Base-by-base conservation (phyloP, 345 rosid genomes). In the Gossypium ekmanianum region DNA sequence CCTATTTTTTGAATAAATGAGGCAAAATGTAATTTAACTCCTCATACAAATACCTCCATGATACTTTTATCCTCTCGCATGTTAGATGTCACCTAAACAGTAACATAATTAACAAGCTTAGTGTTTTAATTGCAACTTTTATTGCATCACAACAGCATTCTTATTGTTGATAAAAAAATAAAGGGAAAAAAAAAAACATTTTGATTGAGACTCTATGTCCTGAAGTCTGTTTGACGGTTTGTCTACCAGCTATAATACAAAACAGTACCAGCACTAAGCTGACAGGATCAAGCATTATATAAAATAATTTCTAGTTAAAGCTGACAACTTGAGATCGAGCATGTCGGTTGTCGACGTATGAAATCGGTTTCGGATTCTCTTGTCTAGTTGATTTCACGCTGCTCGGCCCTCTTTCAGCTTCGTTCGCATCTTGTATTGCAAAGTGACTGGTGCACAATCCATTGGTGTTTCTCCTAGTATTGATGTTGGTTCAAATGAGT, bases 391-490 rank as follows among this genome's bases (percentile, higher is more conserved):
- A n/a, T 64, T n/a, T 26, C 68, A 11, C 22, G 59, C 61, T 65
- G 76, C 67, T 74, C 72, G 68, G 68, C 73, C 73, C 78, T 81
- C 86, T 81, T 89, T 81, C 79, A 90, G 78, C 84, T 86, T 92
- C 80, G 77, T 81, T 57, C 77, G 84, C 97, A 95, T 93, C 89
- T 93, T 95, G 86, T 86, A 90, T 79, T 91, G 98, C 75, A 93
- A 84, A 45, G 97, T 95, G 24, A 87, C 97, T 0, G 94, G 97
- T 39, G 98, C 99, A 80, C 99, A 95, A 79, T 95, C 99, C 68
- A 95, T 75, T 29, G 99, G 92, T 52, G 98, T 91, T 87, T 95
- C 99, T 74, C 99, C 98, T 95, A 77, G 11, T 80, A 65, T 58
- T 74, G 9, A 52, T 9, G 48, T 64, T 22, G 63, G 58, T 12